phyloP scores from a whole-genome alignment of 192 early-diverging fungal species.

The Umbelopsis vinacea region DNA sequence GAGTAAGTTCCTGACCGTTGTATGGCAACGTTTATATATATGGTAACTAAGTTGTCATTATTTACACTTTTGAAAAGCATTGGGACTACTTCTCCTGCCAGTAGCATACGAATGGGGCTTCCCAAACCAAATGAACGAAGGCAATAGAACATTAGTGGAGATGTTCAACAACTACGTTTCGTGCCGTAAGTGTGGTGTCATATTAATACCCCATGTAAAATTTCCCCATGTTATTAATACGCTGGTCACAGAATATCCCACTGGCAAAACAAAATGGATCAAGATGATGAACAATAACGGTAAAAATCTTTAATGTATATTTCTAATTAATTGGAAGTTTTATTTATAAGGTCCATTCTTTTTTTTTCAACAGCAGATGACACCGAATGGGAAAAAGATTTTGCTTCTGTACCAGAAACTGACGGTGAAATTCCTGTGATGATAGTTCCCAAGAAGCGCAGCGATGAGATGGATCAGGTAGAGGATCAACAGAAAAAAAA shows the following conservation, averaged over 20 bases:
- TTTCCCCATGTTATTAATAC: no score
- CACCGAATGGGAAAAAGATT: constrained; percentile 19
- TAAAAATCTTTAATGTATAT: not conserved
- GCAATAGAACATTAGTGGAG: not conserved
- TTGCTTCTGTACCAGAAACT: not conserved
- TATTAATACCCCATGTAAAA: no score
- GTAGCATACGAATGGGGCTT: constrained; percentile 1
- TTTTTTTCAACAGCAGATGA: not conserved
- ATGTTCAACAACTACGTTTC: not conserved
- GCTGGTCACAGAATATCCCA: not conserved
- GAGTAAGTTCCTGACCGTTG: not conserved
- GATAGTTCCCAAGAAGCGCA: constrained; percentile 1
- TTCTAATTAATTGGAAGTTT: not conserved
- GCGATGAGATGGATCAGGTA: not conserved
- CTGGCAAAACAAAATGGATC: not conserved
- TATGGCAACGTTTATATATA: not conserved
- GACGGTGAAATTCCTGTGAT: constrained; percentile 8
- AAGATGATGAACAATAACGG: not conserved
- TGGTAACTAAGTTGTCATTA: not conserved
- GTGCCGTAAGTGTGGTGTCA: not conserved
- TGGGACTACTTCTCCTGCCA: not conserved
- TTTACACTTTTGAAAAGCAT: not conserved
- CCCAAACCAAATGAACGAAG: constrained; percentile 11
- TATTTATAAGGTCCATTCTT: not conserved
- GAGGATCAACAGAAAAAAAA: not conserved